Conservation (phyloP, 2,329 filamentous ascomycete genomes). For the Sporothrix brunneoviolacea region DNA sequence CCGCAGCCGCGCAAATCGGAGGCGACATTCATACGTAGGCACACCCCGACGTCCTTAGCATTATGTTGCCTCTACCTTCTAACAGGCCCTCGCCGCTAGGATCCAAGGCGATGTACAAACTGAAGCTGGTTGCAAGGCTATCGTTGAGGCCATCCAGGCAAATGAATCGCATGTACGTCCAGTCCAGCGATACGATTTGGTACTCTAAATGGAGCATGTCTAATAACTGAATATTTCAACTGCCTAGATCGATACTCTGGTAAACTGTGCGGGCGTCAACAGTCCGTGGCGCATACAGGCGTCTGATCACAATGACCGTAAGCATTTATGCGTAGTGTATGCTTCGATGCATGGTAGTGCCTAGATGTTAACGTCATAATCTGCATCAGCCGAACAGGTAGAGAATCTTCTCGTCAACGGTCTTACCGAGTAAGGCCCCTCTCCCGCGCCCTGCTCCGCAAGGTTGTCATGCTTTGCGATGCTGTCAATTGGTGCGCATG, state of each 20-base stretch:
- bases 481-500: too few species aligned
- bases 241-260: conserved; percentile 21
- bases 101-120: conserved; percentile 24
- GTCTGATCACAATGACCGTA: conserved; percentile 17
- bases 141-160: conserved; percentile 20
- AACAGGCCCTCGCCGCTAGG: conserved; percentile 1
- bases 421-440: conserved; percentile 19
- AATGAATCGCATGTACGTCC: conserved; percentile 19
- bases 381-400: conserved; percentile 20
- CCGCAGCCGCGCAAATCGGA: conserved; percentile 22
- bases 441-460: too few species aligned
- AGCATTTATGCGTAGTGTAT: too few species aligned
- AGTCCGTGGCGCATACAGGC: conserved; percentile 19
- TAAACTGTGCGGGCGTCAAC: conserved; percentile 24
- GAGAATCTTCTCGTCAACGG: conserved; percentile 19
- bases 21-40: conserved; percentile 18
- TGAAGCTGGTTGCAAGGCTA: conserved; percentile 21
- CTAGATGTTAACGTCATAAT: too few species aligned
- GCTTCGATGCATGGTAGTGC: too few species aligned
- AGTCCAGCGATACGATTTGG: not conserved
- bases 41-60: not conserved
- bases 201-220: too few species aligned
- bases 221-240: too few species aligned
- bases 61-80: not conserved
- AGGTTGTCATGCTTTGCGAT: too few species aligned